phyloP scores from a whole-genome alignment of 2,329 filamentous ascomycete species.

The Colletotrichum karsti region DNA sequence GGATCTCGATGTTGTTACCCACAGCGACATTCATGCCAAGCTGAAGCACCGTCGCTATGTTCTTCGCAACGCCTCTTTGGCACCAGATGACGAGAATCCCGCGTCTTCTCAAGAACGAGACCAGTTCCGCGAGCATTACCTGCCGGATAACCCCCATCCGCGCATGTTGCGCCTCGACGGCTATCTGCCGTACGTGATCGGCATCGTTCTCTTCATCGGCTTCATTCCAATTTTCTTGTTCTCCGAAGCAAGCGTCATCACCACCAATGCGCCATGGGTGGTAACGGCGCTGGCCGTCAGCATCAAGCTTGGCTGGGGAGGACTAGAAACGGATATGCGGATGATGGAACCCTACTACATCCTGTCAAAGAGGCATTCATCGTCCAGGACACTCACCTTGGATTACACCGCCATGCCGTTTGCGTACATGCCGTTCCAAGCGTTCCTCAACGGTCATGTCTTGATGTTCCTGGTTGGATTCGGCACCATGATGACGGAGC shows the following conservation, averaged over 20 bases:
- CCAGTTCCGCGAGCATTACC: constrained; percentile 56
- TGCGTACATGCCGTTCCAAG: constrained; percentile 69
- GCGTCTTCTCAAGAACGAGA: constrained; percentile 50
- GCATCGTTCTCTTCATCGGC: constrained; percentile 62
- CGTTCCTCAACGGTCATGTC: constrained; percentile 69
- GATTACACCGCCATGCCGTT: constrained; percentile 80
- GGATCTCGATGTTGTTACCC: constrained; percentile 73
- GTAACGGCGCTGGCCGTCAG: constrained; percentile 71
- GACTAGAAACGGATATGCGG: constrained; percentile 73
- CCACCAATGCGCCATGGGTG: constrained; percentile 70
- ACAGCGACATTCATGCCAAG: constrained; percentile 72
- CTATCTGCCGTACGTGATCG: constrained; percentile 67
- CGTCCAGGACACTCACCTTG: constrained; percentile 71
- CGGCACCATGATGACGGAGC: constrained; percentile 76
- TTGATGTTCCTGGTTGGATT: constrained; percentile 75
- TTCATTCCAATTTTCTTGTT: constrained; percentile 72
- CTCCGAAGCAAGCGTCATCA: constrained; percentile 59
- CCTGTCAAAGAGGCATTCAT: constrained; percentile 71
- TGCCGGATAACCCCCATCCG: constrained; percentile 71
- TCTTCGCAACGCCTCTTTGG: constrained; percentile 75
- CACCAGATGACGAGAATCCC: constrained; percentile 65
- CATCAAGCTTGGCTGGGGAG: constrained; percentile 75
- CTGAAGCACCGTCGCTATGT: constrained; percentile 74
- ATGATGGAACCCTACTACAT: constrained; percentile 81
- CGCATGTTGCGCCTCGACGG: constrained; percentile 71